phyloP scores from a whole-genome alignment of 768 basidiomycete species.

The Boletus subparvulus region DNA sequence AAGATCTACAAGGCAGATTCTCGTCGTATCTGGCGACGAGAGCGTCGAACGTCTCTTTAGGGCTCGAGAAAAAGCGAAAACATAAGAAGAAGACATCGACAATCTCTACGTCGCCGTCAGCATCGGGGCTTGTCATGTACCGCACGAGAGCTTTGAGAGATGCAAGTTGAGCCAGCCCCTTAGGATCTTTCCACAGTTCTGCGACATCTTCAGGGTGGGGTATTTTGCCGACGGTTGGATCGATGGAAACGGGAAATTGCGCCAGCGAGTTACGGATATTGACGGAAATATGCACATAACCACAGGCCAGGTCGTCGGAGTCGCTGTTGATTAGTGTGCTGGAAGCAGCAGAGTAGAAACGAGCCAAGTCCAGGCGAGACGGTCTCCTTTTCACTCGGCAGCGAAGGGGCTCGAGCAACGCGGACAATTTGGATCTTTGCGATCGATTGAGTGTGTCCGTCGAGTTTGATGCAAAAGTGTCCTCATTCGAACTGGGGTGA shows the following conservation, averaged over 20 bases:
- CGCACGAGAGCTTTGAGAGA: slow-evolving; percentile 45
- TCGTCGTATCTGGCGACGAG: slow-evolving; percentile 53
- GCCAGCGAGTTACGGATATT: slow-evolving; percentile 29
- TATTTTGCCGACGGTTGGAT: slow-evolving; percentile 30
- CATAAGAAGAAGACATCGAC: slow-evolving; percentile 61
- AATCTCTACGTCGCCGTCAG: slow-evolving; percentile 42
- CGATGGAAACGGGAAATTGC: slow-evolving; percentile 27
- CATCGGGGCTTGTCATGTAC: slow-evolving; percentile 45
- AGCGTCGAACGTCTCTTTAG: slow-evolving; percentile 43
- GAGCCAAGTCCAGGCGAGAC: slow-evolving; percentile 3
- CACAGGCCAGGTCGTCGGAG: slow-evolving; percentile 10
- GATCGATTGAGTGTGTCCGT: background rate
- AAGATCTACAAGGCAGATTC: slow-evolving; percentile 14
- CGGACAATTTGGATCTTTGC: slow-evolving; percentile 13
- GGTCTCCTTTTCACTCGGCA: slow-evolving; percentile 3
- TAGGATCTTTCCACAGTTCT: slow-evolving; percentile 30
- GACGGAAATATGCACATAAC: slow-evolving; percentile 26
- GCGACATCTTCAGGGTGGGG: slow-evolving; percentile 29
- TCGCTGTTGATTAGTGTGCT: slow-evolving; percentile 22
- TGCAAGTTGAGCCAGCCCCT: slow-evolving; percentile 32
- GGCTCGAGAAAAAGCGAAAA: slow-evolving; percentile 66
- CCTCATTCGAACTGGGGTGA: background rate
- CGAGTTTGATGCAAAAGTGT: background rate
- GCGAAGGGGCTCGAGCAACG: slow-evolving; percentile 19
- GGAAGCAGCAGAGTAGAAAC: slow-evolving; percentile 11